A percentile compares a stretch with the other conserved stretches of the same genome.
These are phyloP conservation scores for Calonectria pseudoturangicola DNA, from an alignment of 2,329 filamentous ascomycete species.

Conservation along the genomic window DNA sequence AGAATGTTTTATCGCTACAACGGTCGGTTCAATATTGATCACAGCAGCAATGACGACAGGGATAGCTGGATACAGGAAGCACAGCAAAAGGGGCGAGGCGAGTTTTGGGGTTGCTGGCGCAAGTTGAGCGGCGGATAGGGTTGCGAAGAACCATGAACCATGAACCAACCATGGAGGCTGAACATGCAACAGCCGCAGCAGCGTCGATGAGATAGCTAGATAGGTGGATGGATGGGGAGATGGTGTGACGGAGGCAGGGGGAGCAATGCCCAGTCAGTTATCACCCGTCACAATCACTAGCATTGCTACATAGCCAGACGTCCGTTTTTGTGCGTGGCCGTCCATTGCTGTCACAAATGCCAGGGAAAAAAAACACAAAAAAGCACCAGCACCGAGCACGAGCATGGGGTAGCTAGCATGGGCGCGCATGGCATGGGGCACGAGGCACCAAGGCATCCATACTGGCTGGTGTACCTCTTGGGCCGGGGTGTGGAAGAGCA, in stretches of 20 bases:
- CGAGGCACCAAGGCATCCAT: slow-evolving; percentile 39
- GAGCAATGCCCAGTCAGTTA: slow-evolving; percentile 15
- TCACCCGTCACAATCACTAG: slow-evolving; percentile 19
- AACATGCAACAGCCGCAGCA: slow-evolving; percentile 32
- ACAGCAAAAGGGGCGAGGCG: slow-evolving; percentile 23
- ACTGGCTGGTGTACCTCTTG: background rate
- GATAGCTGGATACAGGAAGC: slow-evolving; percentile 21
- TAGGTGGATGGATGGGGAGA: slow-evolving; percentile 28
- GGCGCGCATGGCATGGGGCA: slow-evolving; percentile 24
- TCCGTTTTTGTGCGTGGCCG: slow-evolving; percentile 8
- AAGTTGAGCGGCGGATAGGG: slow-evolving; percentile 22
- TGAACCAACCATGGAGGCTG: slow-evolving; percentile 33
- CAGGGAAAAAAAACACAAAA: background rate
- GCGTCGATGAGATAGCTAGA: slow-evolving; percentile 33
- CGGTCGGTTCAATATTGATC: slow-evolving; percentile 23
- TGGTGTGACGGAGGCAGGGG: slow-evolving; percentile 36
- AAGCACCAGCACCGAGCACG: slow-evolving; percentile 24
- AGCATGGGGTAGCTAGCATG: slow-evolving; percentile 30
- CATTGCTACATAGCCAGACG: background rate
- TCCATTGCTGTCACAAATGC: slow-evolving; percentile 25
- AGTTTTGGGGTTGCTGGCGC: slow-evolving; percentile 27
- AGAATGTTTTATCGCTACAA: slow-evolving; percentile 18
- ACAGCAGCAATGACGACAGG: slow-evolving; percentile 25
- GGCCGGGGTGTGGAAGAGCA: slow-evolving; percentile 3
- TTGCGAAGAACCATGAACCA: slow-evolving; percentile 33